These are phyloP conservation scores for Debaryomyces udenii DNA, from an alignment of 1,139 yeast genomes.

Conservation along the genomic window DNA sequence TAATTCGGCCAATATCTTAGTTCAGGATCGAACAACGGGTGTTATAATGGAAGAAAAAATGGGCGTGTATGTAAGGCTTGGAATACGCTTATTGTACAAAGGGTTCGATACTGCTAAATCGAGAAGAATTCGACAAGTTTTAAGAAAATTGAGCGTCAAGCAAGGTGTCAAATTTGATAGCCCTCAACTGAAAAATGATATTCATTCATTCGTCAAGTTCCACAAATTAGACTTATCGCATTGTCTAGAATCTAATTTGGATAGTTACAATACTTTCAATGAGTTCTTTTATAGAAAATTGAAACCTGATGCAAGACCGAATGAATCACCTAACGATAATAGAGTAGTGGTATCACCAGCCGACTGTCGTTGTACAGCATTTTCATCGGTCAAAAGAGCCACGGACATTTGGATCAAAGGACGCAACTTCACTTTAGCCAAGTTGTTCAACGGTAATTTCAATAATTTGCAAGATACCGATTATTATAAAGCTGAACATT, in stretches of 20 bases:
- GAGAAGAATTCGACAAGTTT: conserved; percentile 55
- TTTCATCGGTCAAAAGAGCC: conserved; percentile 62
- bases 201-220: conserved; percentile 77
- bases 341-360: conserved; percentile 76
- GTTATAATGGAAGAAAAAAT: conserved; percentile 88
- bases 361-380: conserved; percentile 83
- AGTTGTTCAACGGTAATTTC: conserved; percentile 63
- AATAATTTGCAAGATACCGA: conserved; percentile 50
- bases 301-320: conserved; percentile 68
- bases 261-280: conserved; percentile 70
- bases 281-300: conserved; percentile 85
- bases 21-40: conserved; percentile 89
- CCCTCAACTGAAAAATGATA: conserved; percentile 65
- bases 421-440: conserved; percentile 65
- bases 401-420: conserved; percentile 92
- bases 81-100: conserved; percentile 80
- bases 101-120: conserved; percentile 64
- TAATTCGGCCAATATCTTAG: conserved; percentile 90
- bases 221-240: conserved; percentile 76
- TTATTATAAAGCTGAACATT: conserved; percentile 39
- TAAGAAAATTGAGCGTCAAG: conserved; percentile 68
- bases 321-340: conserved; percentile 58
- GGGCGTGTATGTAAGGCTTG: conserved; percentile 85
- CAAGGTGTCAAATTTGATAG: conserved; percentile 86
- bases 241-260: conserved; percentile 54